Evolutionary conservation across 768 basidiomycete species (phyloP), one percentile per base, ranked within the genome.

Genomic region (Russula sp.): DNA sequence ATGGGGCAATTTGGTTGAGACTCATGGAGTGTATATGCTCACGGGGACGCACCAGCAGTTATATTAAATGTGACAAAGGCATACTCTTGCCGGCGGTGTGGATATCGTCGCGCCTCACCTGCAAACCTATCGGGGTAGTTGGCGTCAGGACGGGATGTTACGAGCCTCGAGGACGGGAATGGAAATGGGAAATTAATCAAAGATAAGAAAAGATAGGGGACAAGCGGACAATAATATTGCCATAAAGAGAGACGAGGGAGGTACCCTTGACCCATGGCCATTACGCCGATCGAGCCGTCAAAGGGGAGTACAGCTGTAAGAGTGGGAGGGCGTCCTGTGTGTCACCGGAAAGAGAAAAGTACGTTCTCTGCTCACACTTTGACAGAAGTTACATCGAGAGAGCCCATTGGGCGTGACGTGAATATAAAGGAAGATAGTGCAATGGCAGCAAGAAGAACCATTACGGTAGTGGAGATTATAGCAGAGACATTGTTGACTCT

Each of bases 21-120:
- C 45, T 41, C 34, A 22, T 45, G 60, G 32, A 43, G 38, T 43
- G 22, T 49, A 43, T 35, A 59, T 49, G 46, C 41, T 16, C 53
- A 58, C 20, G 52, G 52, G 57, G 59, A 69, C 82, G 66, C 68
- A 89, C 93, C 93, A 47, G 90, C 88, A 48, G 81, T 82, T 54
- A 91, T 75, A 71, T 93, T 86, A 75, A 94, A 93, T 70, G 86
- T 82, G 41, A 91, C 81, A 70, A 90, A 87, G 1, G 87, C 87
- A 59, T 86, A 79, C 66, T 95, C 92, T 69, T 89, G 85, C 67
- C 86, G 80, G 64, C 78, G 79, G 66, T 75, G 80, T 5, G 79
- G 75, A 71, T 84, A 83, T 50, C 83, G 78, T 61, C 82, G 64
- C 34, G 65, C 39, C 14, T 66, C 61, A 41, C 61, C 58, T 51